Evolutionary conservation across 2,329 filamentous ascomycete genomes (phyloP).

Genomic region (Aspergillus viridinutans): DNA sequence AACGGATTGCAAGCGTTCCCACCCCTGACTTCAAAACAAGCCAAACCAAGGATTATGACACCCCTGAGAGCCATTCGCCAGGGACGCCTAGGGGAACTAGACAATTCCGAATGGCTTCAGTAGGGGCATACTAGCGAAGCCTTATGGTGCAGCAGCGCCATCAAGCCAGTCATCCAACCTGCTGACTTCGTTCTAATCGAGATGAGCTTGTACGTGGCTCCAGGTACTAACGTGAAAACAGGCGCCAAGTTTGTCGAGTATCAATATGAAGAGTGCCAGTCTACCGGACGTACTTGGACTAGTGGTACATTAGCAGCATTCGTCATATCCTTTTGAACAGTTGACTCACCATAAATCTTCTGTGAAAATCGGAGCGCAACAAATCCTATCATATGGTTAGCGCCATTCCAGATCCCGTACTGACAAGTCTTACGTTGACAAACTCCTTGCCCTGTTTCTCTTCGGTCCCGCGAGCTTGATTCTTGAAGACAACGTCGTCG

Average conservation of each 20-base stretch:
- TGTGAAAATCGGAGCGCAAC: slow-evolving; percentile 93
- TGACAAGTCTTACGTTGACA: slow-evolving; percentile 69
- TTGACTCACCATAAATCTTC: slow-evolving; percentile 75
- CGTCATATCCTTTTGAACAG: not conserved
- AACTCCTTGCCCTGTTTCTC: slow-evolving; percentile 93
- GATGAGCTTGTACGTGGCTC: too few species aligned
- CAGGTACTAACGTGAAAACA: not conserved
- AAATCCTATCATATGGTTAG: slow-evolving; percentile 59
- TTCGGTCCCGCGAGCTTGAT: slow-evolving; percentile 91
- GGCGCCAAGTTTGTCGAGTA: not conserved
- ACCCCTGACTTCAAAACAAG: too few species aligned
- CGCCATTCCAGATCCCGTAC: slow-evolving; percentile 8
- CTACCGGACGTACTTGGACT: slow-evolving; percentile 49
- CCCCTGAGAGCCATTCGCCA: too few species aligned
- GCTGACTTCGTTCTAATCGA: too few species aligned
- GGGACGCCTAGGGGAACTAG: too few species aligned
- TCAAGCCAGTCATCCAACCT: too few species aligned
- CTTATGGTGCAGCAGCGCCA: too few species aligned
- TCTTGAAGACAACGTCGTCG: slow-evolving; percentile 98
- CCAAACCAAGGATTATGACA: too few species aligned
- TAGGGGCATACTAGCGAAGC: too few species aligned
- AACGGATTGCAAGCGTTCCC: too few species aligned
- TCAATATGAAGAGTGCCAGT: not conserved
- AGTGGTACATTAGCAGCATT: slow-evolving; percentile 7
- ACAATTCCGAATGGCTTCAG: too few species aligned